Evolutionary conservation across 352 stramenopile species (phyloP).

Genomic region (Phytophthora pinifolia): DNA sequence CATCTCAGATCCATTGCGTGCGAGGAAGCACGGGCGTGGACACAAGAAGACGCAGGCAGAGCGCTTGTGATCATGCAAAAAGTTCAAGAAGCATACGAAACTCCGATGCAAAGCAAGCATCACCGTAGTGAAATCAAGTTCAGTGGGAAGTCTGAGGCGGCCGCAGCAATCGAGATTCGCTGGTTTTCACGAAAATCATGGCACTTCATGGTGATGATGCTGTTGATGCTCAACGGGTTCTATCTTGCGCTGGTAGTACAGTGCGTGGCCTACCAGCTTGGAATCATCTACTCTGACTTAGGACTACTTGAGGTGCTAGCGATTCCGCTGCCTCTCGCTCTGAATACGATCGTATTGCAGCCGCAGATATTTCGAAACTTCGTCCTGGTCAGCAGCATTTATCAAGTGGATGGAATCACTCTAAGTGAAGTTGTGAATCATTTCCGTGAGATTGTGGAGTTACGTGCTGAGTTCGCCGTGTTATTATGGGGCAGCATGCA

Average conservation of each 20-base stretch:
- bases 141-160: neutral
- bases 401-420: constrained; percentile 46
- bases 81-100: constrained; percentile 16
- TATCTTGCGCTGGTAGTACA: constrained; percentile 55
- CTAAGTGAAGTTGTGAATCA: constrained; percentile 53
- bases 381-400: constrained; percentile 52
- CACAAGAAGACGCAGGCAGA: constrained; percentile 18
- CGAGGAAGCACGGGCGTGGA: constrained; percentile 22
- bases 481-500: constrained; percentile 27
- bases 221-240: constrained; percentile 70
- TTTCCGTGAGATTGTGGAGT: constrained; percentile 53
- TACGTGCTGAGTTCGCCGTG: constrained; percentile 47
- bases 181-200: constrained; percentile 63
- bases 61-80: constrained; percentile 20
- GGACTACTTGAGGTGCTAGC: constrained; percentile 26
- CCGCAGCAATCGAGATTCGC: constrained; percentile 22
- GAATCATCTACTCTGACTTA: constrained; percentile 18
- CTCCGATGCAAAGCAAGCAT: neutral
- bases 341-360: constrained; percentile 58
- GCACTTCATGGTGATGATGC: constrained; percentile 56
- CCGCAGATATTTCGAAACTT: constrained; percentile 59
- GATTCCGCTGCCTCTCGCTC: constrained; percentile 37
- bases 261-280: constrained; percentile 51
- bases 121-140: neutral
- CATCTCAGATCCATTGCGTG: constrained; percentile 13